phyloP scores from a whole-genome alignment of 2,329 filamentous ascomycete species.

The Cryphonectria nitschkei region DNA sequence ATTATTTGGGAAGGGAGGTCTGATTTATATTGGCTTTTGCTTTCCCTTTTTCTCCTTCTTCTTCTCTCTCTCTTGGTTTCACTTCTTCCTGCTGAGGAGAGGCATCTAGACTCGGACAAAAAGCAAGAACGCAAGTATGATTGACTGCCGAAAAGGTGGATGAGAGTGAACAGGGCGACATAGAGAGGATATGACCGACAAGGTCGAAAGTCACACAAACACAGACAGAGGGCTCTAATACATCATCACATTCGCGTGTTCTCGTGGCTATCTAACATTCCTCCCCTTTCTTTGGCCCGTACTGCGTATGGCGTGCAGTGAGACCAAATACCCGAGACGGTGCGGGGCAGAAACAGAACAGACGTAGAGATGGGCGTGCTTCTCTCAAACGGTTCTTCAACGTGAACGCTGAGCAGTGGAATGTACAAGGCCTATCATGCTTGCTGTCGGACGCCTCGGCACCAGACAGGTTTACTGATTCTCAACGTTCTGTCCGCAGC shows the following conservation, averaged over 20 bases:
- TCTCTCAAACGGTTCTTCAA: background rate
- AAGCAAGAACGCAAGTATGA: background rate
- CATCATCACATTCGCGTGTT: background rate
- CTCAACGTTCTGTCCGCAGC: background rate
- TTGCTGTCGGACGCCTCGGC: background rate
- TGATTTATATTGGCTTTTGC: background rate
- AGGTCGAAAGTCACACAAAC: background rate
- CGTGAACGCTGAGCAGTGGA: background rate
- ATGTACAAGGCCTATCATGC: background rate
- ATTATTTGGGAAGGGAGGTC: background rate
- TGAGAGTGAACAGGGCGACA: background rate
- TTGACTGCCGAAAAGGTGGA: background rate
- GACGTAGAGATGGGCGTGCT: background rate
- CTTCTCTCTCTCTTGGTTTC: background rate
- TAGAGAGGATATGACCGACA: background rate
- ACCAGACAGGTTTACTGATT: background rate
- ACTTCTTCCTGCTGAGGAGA: background rate
- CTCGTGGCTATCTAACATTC: too few species aligned
- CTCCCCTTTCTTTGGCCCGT: background rate
- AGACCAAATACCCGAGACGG: background rate
- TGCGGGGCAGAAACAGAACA: background rate
- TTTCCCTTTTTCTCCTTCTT: background rate
- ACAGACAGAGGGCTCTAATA: background rate
- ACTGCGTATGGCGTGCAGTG: background rate
- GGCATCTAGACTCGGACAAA: background rate